phyloP scores from a whole-genome alignment of 202 grass and related monocot species.

The Brachypodium distachyon region DNA sequence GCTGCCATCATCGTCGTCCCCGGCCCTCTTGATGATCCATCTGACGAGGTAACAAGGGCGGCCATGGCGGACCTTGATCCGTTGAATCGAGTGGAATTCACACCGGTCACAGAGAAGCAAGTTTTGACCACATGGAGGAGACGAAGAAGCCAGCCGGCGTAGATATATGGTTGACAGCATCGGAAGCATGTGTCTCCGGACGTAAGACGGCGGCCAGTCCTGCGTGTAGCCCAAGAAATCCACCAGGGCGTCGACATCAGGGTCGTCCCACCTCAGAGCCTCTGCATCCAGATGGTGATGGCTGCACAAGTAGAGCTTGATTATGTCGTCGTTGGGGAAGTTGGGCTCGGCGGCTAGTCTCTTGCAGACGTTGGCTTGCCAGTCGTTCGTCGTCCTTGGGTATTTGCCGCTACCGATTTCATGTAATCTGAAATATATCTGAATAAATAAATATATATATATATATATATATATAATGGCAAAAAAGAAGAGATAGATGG shows the following conservation, averaged over 20 bases:
- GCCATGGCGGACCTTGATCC: conserved; percentile 53
- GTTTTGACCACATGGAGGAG: conserved; percentile 10
- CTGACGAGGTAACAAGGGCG: conserved; percentile 68
- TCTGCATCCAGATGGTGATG: too few relatives aligned
- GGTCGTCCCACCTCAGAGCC: conserved; percentile 64
- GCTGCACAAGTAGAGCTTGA: too few relatives aligned
- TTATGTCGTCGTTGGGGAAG: conserved; percentile 81
- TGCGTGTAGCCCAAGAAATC: conserved; percentile 63
- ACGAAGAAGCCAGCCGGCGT: conserved; percentile 40
- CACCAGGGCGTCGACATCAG: conserved; percentile 59
- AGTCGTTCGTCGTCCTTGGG: too few relatives aligned
- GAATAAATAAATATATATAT: too few relatives aligned
- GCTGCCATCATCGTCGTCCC: conserved; percentile 27
- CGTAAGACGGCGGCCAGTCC: conserved; percentile 72
- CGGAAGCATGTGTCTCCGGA: conserved; percentile 61
- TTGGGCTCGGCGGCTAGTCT: conserved; percentile 56
- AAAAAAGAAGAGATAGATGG: too few relatives aligned
- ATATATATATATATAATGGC: too few relatives aligned
- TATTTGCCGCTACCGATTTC: too few relatives aligned
- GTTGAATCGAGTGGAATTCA: conserved; percentile 64
- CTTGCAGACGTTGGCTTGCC: conserved; percentile 63
- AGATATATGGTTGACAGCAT: conserved; percentile 77
- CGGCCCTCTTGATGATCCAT: conserved; percentile 54
- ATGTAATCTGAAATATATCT: too few relatives aligned
- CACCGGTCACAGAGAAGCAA: conserved; percentile 57